Base-by-base conservation (phyloP, 257 asterid genomes). In the Jacaranda mimosifolia region DNA sequence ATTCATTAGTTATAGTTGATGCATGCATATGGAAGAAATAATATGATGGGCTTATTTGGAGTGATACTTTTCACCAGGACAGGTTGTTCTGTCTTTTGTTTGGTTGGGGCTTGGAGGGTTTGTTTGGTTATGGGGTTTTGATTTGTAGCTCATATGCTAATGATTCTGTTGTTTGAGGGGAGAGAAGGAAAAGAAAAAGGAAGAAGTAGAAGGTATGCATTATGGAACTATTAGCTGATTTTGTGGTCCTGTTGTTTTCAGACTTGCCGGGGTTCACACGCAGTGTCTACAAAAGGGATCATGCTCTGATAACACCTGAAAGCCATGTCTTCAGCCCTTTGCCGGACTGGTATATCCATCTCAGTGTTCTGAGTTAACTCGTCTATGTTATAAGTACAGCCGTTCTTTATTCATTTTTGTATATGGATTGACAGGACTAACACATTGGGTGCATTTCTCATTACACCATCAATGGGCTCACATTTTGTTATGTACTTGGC, bases 211-310 rank as follows among this genome's bases (percentile, higher is more conserved):
- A 51, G 45, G 15, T 46, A 3, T 39, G 51, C 14, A 62, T 70
- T 4, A 39, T 19, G 62, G 60, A 52, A 48, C 5, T 40, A 36
- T 35, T 56, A 21, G 39, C 77, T 77, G 63, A 68, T 75, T 49
- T 71, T 59, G 75, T 46, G 51, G 56, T 72, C 78, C 1, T n/a
- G 32, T 67, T 74, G 59, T 80, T 77, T 78, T 15, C 86, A 95
- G 98, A 96, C 84, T 91, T 93, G 84, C 97, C 98, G 1, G 98
- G 97, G 26, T 96, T 93, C 75, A 96, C 99, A 2, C 97, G 99
- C 60, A 96, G 99, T 45, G 96, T 91, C 58, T 90, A 90, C 86
- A 90, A 77, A 75, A 82, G 79, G 68, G 95, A 91, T 82, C 99
- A 96, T 89, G 97, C 98, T 85, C 78, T 96, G 78, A 88, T 96